Evolutionary conservation across 495 filamentous ascomycete genomes (phyloP).

Genomic region (Neurospora sp.): DNA sequence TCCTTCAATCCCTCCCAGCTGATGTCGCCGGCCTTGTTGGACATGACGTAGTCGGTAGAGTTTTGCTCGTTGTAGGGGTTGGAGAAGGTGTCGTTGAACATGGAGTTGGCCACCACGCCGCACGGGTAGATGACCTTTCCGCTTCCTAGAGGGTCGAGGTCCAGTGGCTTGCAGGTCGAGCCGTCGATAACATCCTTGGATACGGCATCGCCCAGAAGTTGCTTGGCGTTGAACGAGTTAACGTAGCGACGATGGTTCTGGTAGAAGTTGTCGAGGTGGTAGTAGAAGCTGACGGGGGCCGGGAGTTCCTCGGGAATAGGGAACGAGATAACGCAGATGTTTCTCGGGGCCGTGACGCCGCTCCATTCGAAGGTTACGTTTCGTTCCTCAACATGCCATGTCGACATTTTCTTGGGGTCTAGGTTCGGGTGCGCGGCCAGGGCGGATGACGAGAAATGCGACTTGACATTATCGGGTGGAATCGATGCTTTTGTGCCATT

Average conservation of each 20-base stretch:
- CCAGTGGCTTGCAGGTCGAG: conserved; percentile 68
- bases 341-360: conserved; percentile 10
- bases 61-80: conserved; percentile 42
- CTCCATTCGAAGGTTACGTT: conserved; percentile 13
- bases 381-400: conserved; percentile 15
- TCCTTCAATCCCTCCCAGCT: conserved; percentile 76
- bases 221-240: conserved; percentile 70
- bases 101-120: conserved; percentile 89
- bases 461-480: conserved; percentile 44
- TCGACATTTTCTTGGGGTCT: conserved; percentile 16
- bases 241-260: conserved; percentile 98
- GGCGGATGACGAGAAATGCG: conserved; percentile 52
- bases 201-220: conserved; percentile 66
- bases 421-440: conserved; percentile 15
- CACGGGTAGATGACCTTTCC: conserved; percentile 84
- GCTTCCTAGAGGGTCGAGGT: conserved; percentile 33
- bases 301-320: conserved; percentile 65
- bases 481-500: conserved; percentile 28
- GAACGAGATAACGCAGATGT: conserved; percentile 60
- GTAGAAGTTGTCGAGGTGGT: conserved; percentile 95
- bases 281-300: conserved; percentile 82
- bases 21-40: conserved; percentile 55
- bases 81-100: conserved; percentile 90
- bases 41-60: conserved; percentile 52
- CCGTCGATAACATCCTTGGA: conserved; percentile 48